Evolutionary conservation across 345 rosid genomes (phyloP).

Genomic region (Aegle marmelos): DNA sequence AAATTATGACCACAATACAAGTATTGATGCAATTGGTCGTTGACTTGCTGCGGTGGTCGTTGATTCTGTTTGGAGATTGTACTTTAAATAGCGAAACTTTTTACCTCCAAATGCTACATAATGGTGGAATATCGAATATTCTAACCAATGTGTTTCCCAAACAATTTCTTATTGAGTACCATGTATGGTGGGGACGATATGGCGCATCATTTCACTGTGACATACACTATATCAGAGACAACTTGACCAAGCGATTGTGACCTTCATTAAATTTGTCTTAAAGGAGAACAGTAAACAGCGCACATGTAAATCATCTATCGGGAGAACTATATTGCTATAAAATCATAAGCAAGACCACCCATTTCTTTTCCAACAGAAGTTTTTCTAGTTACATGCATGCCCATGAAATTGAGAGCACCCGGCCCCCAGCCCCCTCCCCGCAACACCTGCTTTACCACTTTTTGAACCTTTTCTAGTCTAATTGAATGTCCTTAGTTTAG

Average conservation of each 20-base stretch:
- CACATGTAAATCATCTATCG: constrained; percentile 3
- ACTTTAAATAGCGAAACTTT: neutral
- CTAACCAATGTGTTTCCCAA: constrained; percentile 18
- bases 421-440: constrained; percentile 3
- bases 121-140: constrained; percentile 8
- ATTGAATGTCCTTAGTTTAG: constrained; percentile 7
- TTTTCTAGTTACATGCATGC: constrained; percentile 25
- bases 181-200: constrained; percentile 7
- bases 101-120: neutral
- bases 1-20: neutral
- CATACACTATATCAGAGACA: constrained; percentile 13
- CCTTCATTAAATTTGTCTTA: constrained; percentile 16
- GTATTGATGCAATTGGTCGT: neutral
- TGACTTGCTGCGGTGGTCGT: neutral
- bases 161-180: constrained; percentile 5
- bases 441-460: neutral
- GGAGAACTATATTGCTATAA: neutral
- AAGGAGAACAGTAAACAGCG: neutral
- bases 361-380: constrained; percentile 11
- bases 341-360: constrained; percentile 3
- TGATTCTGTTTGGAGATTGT: neutral
- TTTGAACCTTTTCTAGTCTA: constrained; percentile 6
- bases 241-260: constrained; percentile 16
- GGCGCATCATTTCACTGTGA: constrained; percentile 20
- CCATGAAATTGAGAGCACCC: constrained; percentile 23